These are phyloP conservation scores for Pseudonitzschia multistriata DNA, from an alignment of 108 stramenopile species.

Conservation along the genomic window DNA sequence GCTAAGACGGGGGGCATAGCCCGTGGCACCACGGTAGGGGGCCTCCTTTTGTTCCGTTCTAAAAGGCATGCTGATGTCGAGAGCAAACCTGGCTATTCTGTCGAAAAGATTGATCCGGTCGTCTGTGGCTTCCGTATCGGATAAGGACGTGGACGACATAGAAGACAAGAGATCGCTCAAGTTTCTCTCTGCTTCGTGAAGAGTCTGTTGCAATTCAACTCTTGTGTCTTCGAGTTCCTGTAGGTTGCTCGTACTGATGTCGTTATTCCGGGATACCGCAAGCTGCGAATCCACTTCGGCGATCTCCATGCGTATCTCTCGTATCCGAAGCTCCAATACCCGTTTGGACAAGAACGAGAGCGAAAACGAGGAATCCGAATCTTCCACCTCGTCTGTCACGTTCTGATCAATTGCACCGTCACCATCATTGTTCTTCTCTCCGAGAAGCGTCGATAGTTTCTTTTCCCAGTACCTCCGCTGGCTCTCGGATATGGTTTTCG, in stretches of 20 bases:
- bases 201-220: background rate
- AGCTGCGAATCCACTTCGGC: conserved; percentile 68
- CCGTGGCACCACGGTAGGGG: conserved; percentile 82
- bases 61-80: conserved; percentile 15
- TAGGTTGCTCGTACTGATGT: background rate
- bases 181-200: conserved; percentile 10
- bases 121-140: background rate
- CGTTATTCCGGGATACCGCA: conserved; percentile 39
- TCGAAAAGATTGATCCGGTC: conserved; percentile 1
- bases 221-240: background rate
- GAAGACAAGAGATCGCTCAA: conserved; percentile 4
- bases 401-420: conserved; percentile 13
- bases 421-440: too few species aligned
- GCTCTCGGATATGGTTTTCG: background rate
- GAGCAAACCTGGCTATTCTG: conserved; percentile 24
- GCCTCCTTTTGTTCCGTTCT: conserved; percentile 32
- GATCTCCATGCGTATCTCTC: conserved; percentile 65
- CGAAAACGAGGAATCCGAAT: conserved; percentile 23
- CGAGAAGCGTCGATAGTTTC: background rate
- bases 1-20: conserved; percentile 57
- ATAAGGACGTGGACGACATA: background rate
- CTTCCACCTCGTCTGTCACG: conserved; percentile 8
- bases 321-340: conserved; percentile 62
- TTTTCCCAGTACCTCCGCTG: conserved; percentile 31
- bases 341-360: conserved; percentile 52